Evolutionary conservation across 108 stramenopile genomes (phyloP), one percentile per base, ranked within the genome.

Genomic region (Pseudonitzschia pungens): DNA sequence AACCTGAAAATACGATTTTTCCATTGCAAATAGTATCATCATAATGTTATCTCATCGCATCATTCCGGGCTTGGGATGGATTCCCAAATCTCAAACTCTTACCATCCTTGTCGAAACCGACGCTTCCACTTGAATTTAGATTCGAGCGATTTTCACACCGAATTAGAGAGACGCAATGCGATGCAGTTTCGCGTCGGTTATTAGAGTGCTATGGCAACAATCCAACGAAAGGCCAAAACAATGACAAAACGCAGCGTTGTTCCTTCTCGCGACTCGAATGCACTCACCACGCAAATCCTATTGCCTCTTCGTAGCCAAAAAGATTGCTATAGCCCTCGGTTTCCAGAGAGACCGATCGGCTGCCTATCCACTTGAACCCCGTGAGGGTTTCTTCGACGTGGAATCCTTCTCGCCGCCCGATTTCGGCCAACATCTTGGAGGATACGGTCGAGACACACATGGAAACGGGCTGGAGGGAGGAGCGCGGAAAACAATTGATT

Each of bases 301-400:
- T 96, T 27, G 97, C 97, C 74, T 99, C 98, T 87, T 99, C 98
- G 69, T 97, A 98, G 9, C 88, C 83, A 71, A 98, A 91, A 32
- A 98, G 59, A 59, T 96, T 84, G 29, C 75, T 71, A 57, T 93
- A 92, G 52, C 94, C 94, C 69, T 93, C 82, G 18, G 43, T 48
- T 68, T 81, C 59, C 42, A 97, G 81, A 41, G 82, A 77, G 0
- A 83, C 59, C 8, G 88, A 77, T 50, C 89, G 83, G 32, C 84
- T 86, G 26, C 94, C 96, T 71, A 98, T 96, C 96, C 96, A 97
- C 77, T 97, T 98, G 81, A 97, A 97, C 5, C 98, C 98, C 0
- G 98, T 97, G 60, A 98, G 77, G 22, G 97, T 98, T 68, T 97
- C 97, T 71, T 95, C 95, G 77, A 96, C 96, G 27, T 74, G 81